Base-by-base conservation (phyloP, 2,329 filamentous ascomycete genomes). In the Aureobasidium mangrovei region DNA sequence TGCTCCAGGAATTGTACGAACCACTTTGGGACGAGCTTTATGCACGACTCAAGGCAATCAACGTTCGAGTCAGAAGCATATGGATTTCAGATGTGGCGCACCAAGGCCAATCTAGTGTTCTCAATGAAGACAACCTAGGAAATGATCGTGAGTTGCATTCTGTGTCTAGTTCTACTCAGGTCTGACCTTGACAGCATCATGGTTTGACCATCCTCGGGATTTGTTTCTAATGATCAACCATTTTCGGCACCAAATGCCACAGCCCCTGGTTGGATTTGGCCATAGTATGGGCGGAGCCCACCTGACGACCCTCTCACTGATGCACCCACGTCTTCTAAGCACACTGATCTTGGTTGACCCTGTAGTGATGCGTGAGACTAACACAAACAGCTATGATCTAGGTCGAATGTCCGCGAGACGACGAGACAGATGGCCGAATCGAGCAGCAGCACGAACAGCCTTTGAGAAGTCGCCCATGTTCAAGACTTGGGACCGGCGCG, bases 41-140 rank as follows among this genome's bases (percentile, higher is more conserved):
- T 61, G 70, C 75, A 18, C 72, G 76, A 18, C 73, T 83, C 4
- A 77, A 78, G 60, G 66, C 70, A 10, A 73, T 77, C 54, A 83
- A 82, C 18, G 80, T 94, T 62, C 76, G 78, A 2, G 88, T 97
- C 62, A 81, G 88, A 55, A 77, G 80, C 58, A 91, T 97, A 61
- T 95, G 88, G 86, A 93, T 95, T 62, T 84, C 88, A 58, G 91
- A 97, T 71, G 81, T 86, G n/a, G 83, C 88, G 31, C 84, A 89
- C 66, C 88, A 96, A 72, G 91, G 91, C 35, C 76, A 81, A 63
- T 94, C 87, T 65, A 82, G 85, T 38, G 73, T 87, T 8, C 65
- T 94, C 40, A 97, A 96, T 67, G 85, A 91, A 69, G 67, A 76
- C 39, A 74, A 77, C 8, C 72, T 95, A 1, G 91, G 91, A 54